Base-by-base conservation (phyloP, 116 monocot species). In the Posidonia oceanica region DNA sequence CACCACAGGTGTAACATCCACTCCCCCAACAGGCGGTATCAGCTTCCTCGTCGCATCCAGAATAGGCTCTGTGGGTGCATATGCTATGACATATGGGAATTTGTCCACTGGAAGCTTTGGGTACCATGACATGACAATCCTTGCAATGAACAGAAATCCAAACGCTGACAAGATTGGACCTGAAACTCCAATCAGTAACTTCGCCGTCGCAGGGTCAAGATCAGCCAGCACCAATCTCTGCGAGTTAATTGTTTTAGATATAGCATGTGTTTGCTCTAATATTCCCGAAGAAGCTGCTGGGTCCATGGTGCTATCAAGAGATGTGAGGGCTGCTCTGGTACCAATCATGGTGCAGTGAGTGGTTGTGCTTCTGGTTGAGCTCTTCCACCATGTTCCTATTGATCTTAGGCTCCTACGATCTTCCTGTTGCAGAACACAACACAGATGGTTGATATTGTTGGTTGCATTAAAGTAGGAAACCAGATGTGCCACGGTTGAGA, bases 81-180 rank as follows among this genome's bases (percentile, higher is more conserved):
- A 91, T 0, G 85, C 96, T 21, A 91, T 58, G 8, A 88, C 85
- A 71, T 96, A 96, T 0, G 95, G 91, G 66, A 96, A 86, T 69
- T 88, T 78, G 0, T 68, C 81, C 39, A 91, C 86, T 0, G 96
- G 91, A 21, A 91, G 84, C 80, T 87, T 91, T 0, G 96, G 96
- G 67, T 96, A 96, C 96, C 96, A 96, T 7, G 91, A 91, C 96
- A 96, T 96, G 16, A 96, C 76, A 64, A 96, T 96, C 70, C 96
- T 81, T 36, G 78, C n/a, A 68, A 96, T 83, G 80, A 91, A 96
- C 23, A 91, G 72, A 51, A 91, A 91, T 0, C 86, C 86, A 42
- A 91, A 86, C 55, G 81, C 83, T 8, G 96, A 96, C 3, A 96
- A 83, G 53, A 82, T 75, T 23, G 96, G 88, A 2, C 89, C 89